A percentile compares a stretch with the other conserved stretches of the same genome.
Evolutionary conservation across 305 asterid species (phyloP).

Genomic region (Fraxinus angustifolia): DNA sequence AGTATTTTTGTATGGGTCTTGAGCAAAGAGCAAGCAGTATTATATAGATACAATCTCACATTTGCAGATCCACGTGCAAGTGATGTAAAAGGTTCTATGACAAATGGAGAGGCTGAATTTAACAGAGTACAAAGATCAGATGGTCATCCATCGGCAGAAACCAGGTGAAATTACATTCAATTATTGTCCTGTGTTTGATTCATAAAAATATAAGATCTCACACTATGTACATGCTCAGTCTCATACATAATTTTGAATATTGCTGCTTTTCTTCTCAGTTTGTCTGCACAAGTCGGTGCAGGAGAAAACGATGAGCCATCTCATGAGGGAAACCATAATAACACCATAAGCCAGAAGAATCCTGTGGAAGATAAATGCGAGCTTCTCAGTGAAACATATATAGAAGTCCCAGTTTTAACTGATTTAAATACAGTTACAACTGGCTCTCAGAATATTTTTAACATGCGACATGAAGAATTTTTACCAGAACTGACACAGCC

Average conservation of each 20-base stretch:
- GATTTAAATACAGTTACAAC: slow-evolving; percentile 34
- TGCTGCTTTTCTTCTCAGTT: slow-evolving; percentile 28
- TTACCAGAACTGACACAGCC: slow-evolving; percentile 27
- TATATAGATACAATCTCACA: neutral
- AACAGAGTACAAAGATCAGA: slow-evolving; percentile 32
- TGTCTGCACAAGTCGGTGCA: slow-evolving; percentile 29
- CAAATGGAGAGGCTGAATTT: slow-evolving; percentile 24
- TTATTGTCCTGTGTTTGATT: neutral
- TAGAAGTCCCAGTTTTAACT: slow-evolving; percentile 54
- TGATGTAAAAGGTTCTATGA: slow-evolving; percentile 31
- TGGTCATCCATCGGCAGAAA: slow-evolving; percentile 39
- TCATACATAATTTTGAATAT: neutral
- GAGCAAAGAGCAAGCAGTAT: neutral
- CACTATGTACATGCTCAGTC: neutral
- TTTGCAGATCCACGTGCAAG: slow-evolving; percentile 30
- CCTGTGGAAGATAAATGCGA: slow-evolving; percentile 34
- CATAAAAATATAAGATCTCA: neutral
- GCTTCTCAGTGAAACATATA: slow-evolving; percentile 45
- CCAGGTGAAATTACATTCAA: slow-evolving; percentile 40
- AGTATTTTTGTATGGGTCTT: neutral
- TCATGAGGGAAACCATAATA: slow-evolving; percentile 21
- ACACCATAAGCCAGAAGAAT: slow-evolving; percentile 16
- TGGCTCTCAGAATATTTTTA: slow-evolving; percentile 35
- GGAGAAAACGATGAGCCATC: slow-evolving; percentile 28
- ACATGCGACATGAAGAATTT: slow-evolving; percentile 35